Base-by-base conservation (phyloP, 148 eudicot species). In the Amaranthus palmeri region DNA sequence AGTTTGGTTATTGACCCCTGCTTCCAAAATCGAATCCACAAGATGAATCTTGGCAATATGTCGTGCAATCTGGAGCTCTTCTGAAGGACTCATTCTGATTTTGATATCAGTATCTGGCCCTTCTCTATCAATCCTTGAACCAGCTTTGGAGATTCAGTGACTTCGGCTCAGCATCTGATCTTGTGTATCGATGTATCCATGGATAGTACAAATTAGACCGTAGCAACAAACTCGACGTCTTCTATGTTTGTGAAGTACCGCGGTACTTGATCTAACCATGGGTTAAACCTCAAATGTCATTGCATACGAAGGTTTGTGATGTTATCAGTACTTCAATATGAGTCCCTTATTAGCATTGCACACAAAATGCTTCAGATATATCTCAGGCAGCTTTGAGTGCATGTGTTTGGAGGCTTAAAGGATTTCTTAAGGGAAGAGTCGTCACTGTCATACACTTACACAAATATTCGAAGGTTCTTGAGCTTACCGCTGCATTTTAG, bases 21-120 rank as follows among this genome's bases (percentile, higher is more conserved):
- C 45, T 42, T 18, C 49, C 25, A 62, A 57, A 45, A 54, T 14
- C 47, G 65, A 45, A 18, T 51, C 55, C 47, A 41, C 2, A 63
- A 60, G 62, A 75, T 60, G 68, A 75, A 25, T 53, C 49, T 75
- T 18, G 62, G 14, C 36, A 25, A 25, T 25, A 2, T 25, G 36
- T 25, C 36, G 47, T 2, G 51, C 65, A 13, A 61, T 10, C 40
- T 50, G 8, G 18, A 48, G 52, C 18, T 12, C 41, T 25, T 58
- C 41, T 18, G 17, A n/a, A 58, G 42, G 15, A 8, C 65, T 43
- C 43, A 17, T 11, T 41, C 48, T 4, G 25, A 61, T 13, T 10
- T 44, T 62, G 67, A 44, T 62, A 18, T 11, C 6, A 4, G 14
- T 55, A n/a, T 55, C 4, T 5, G 6, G 15, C 15, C 66, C 44